Evolutionary conservation across 257 asterid species (phyloP), one percentile per base, ranked within the genome.

Genomic region (Henckelia pumila): DNA sequence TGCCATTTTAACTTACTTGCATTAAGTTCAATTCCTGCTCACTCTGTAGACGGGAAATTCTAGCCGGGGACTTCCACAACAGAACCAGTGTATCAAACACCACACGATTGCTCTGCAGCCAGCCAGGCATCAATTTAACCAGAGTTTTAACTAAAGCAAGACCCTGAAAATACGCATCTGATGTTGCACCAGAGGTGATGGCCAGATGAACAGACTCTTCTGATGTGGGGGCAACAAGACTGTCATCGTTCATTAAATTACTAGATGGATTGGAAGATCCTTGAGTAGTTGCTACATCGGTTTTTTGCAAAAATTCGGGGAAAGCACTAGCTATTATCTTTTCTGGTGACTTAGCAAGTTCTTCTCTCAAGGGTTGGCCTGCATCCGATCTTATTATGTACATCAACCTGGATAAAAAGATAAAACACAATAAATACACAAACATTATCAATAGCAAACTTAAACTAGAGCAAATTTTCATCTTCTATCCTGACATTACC

Each of bases 301-400:
- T 55, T 68, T 84, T 87, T 24, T 70, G 79, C 44, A 72, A 66
- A 76, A 87, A 87, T 52, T 85, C 98, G 53, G 96, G 91, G 72
- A 94, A 94, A 68, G 96, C 96, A 79, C 91, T 84, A 70, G 94
- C 86, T 75, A 91, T 87, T 78, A 94, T 91, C 86, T 94, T 94
- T 63, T 91, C 98, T 1, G 97, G 96, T 32, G 99, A 94, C 82
- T 87, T 94, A 30, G 98, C 96, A 69, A 94, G 95, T 81, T 94
- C 99, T 80, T 94, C 99, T 80, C 99, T 81, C 86, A 94, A 81
- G 5, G 96, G 96, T 68, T 94, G 99, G 76, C 99, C 99, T 84
- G 96, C 95, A 82, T 94, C 99, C 30, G 99, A 94, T 60, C 86
- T 79, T 75, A 94, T 84, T 44, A 94, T 91, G 82, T 94, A 94